phyloP scores from a whole-genome alignment of 805 yeast species.

The Vanderwaltozyma polyspora region DNA sequence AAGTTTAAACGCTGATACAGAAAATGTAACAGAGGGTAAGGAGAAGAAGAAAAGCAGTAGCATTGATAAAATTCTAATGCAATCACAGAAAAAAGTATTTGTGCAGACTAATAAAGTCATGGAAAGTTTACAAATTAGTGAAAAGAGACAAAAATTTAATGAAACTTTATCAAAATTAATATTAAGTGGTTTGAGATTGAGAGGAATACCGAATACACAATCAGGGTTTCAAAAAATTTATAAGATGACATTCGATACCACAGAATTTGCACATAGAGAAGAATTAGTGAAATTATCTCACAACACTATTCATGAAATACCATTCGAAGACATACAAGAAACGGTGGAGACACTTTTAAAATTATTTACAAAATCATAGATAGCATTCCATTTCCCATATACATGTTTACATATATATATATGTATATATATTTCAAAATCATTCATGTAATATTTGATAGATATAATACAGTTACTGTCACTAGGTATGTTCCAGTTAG shows the following conservation, averaged over 20 bases:
- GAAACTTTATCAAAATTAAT: conserved; percentile 27
- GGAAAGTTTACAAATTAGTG: conserved; percentile 15
- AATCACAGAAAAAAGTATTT: conserved; percentile 10
- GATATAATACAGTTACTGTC: neutral
- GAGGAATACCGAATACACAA: conserved; percentile 24
- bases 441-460: no score
- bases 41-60: conserved; percentile 4
- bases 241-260: conserved; percentile 27
- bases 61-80: conserved; percentile 15
- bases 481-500: neutral
- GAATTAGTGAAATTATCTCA: conserved; percentile 7
- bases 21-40: neutral
- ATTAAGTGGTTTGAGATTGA: conserved; percentile 28
- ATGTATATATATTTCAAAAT: no score
- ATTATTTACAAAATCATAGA: conserved; percentile 20
- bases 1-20: neutral
- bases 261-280: conserved; percentile 30
- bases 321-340: conserved; percentile 26
- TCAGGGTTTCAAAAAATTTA: conserved; percentile 27
- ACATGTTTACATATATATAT: neutral
- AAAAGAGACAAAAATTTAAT: conserved; percentile 18
- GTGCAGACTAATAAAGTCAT: conserved; percentile 8
- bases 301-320: conserved; percentile 6
- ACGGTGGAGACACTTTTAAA: conserved; percentile 28
- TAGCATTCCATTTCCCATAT: neutral